Evolutionary conservation across 1,139 yeast species (phyloP).

Genomic region (Taphrina wiesneri): DNA sequence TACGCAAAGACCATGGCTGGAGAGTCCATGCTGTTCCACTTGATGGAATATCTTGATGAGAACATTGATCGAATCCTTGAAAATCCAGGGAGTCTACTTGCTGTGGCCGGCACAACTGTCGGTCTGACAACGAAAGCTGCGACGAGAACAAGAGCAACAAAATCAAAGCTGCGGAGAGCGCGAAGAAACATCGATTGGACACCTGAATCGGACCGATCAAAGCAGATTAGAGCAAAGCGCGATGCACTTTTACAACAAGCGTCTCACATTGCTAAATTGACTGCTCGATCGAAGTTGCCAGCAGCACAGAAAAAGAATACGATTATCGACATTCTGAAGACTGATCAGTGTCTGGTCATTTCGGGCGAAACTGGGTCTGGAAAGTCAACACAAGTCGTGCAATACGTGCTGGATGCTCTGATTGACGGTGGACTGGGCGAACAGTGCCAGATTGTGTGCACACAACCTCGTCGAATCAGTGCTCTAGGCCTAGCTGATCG

Average conservation of each 20-base stretch:
- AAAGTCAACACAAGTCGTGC: conserved; percentile 89
- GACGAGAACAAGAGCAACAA: conserved; percentile 11
- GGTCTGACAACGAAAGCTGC: conserved; percentile 29
- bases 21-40: conserved; percentile 63
- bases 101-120: conserved; percentile 43
- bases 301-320: conserved; percentile 73
- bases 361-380: conserved; percentile 99
- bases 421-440: conserved; percentile 50
- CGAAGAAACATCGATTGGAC: conserved; percentile 5
- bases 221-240: not conserved
- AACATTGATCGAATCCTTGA: conserved; percentile 60
- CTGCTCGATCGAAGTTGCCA: conserved; percentile 61
- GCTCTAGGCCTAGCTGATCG: conserved; percentile 94
- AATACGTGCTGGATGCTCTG: conserved; percentile 70
- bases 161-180: not conserved
- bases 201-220: conserved; percentile 5
- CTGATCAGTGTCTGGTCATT: conserved; percentile 67
- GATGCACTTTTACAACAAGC: not conserved
- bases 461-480: conserved; percentile 94
- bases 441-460: conserved; percentile 70
- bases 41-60: conserved; percentile 74
- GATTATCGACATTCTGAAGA: conserved; percentile 58
- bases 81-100: conserved; percentile 70
- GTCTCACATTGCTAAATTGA: conserved; percentile 46
- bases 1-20: conserved; percentile 57